phyloP scores from a whole-genome alignment of 352 stramenopile genomes.

The Halophytophthora polymorphica region DNA sequence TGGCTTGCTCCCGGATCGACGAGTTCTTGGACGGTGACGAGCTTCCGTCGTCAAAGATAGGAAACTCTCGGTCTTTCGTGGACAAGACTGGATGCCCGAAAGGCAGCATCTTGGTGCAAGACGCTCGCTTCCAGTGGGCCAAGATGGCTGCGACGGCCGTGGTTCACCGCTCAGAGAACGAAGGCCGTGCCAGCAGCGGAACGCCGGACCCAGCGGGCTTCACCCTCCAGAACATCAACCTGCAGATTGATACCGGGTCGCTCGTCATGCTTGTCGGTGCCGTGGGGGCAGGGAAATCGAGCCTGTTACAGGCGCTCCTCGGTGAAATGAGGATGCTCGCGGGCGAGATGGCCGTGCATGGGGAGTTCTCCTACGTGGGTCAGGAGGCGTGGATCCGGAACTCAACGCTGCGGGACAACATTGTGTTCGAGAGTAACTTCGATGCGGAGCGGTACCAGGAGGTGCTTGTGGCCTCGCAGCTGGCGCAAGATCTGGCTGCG shows the following conservation, averaged over 20 bases:
- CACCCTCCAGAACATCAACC: constrained; percentile 18
- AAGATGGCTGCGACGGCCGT: neutral
- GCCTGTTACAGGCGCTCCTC: constrained; percentile 39
- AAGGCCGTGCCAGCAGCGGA: neutral
- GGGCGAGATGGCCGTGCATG: constrained; percentile 13
- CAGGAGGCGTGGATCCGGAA: constrained; percentile 46
- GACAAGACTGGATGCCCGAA: neutral
- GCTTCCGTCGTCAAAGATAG: too few species aligned
- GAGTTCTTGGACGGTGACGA: constrained; percentile 27
- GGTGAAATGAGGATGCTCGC: constrained; percentile 32
- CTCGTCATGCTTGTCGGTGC: constrained; percentile 54
- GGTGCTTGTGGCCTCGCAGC: constrained; percentile 17
- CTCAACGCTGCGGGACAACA: constrained; percentile 31
- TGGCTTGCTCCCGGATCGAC: constrained; percentile 27
- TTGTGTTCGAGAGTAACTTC: constrained; percentile 37
- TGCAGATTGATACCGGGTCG: constrained; percentile 41
- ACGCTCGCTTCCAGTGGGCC: constrained; percentile 14
- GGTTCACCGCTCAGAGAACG: too few species aligned
- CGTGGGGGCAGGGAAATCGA: constrained; percentile 61
- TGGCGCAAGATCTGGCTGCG: constrained; percentile 29
- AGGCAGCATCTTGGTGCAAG: constrained; percentile 9
- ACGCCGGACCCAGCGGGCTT: too few species aligned
- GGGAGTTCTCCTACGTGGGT: constrained; percentile 31
- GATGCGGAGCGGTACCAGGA: constrained; percentile 23
- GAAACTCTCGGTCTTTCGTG: too few species aligned